A percentile compares a stretch with the other conserved stretches of the same genome.
These are phyloP conservation scores for Gossypium armourianum DNA, from an alignment of 441 rosid genomes.

Conservation along the genomic window DNA sequence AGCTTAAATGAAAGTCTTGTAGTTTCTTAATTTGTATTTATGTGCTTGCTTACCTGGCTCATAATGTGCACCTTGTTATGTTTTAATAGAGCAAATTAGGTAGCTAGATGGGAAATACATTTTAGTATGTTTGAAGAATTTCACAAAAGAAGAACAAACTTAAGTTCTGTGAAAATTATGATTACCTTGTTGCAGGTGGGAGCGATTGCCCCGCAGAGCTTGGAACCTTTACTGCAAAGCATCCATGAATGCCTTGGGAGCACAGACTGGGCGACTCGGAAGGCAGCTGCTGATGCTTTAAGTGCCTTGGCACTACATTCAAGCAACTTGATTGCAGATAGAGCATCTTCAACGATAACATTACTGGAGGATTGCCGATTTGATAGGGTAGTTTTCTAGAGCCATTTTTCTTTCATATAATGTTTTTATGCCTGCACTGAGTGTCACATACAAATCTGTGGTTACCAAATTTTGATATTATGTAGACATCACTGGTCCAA, in stretches of 20 bases:
- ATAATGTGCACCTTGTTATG: background rate
- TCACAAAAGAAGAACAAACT: background rate
- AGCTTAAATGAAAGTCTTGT: background rate
- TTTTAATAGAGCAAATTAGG: background rate
- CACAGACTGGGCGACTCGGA: constrained; percentile 91
- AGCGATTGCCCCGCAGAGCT: constrained; percentile 74
- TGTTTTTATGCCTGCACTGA: background rate
- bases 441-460: background rate
- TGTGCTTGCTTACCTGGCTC: background rate
- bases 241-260: constrained; percentile 81
- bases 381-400: constrained; percentile 56
- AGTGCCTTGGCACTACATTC: constrained; percentile 70
- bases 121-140: background rate
- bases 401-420: background rate
- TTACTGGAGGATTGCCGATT: constrained; percentile 74
- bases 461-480: background rate
- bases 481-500: background rate
- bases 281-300: constrained; percentile 88
- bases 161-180: background rate
- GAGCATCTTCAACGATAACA: constrained; percentile 49
- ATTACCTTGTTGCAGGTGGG: constrained; percentile 52
- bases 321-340: constrained; percentile 55
- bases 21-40: background rate
- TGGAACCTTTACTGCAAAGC: constrained; percentile 65
- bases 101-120: background rate